These are phyloP conservation scores for Acer campestre DNA, from an alignment of 345 rosid genomes.

Conservation along the genomic window DNA sequence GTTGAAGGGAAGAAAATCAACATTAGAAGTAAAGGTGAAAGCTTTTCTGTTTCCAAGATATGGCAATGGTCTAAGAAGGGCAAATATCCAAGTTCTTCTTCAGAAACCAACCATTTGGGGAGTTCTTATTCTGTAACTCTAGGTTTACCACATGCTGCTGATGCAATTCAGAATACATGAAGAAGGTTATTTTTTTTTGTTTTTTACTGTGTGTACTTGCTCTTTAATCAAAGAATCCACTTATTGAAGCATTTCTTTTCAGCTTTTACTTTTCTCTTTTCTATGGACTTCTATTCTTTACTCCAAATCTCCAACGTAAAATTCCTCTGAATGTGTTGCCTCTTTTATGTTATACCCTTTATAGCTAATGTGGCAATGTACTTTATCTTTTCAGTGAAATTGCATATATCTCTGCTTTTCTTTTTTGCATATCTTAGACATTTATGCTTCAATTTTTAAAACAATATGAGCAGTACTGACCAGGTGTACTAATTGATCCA, in stretches of 20 bases:
- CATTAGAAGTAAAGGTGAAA: constrained; percentile 77
- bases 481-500: not conserved
- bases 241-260: constrained; percentile 19
- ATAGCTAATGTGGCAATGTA: constrained; percentile 5
- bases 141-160: constrained; percentile 43
- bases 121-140: constrained; percentile 30
- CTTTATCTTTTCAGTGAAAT: constrained; percentile 14
- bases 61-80: constrained; percentile 92
- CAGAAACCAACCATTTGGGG: constrained; percentile 39
- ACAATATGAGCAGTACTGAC: constrained; percentile 2
- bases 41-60: constrained; percentile 92
- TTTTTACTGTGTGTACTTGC: constrained; percentile 21
- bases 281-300: constrained; percentile 24
- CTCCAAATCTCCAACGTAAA: not conserved
- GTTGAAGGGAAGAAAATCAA: constrained; percentile 78
- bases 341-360: constrained; percentile 8
- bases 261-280: constrained; percentile 22
- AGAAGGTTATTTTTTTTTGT: constrained; percentile 33
- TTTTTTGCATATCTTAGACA: not conserved
- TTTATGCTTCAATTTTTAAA: not conserved
- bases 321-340: not conserved
- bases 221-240: constrained; percentile 32
- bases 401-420: not conserved
- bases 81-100: constrained; percentile 40
- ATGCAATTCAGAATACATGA: constrained; percentile 44